A percentile compares a stretch with the other conserved stretches of the same genome.
phyloP scores from a whole-genome alignment of 192 early-diverging fungal species.

The Podila verticillata region DNA sequence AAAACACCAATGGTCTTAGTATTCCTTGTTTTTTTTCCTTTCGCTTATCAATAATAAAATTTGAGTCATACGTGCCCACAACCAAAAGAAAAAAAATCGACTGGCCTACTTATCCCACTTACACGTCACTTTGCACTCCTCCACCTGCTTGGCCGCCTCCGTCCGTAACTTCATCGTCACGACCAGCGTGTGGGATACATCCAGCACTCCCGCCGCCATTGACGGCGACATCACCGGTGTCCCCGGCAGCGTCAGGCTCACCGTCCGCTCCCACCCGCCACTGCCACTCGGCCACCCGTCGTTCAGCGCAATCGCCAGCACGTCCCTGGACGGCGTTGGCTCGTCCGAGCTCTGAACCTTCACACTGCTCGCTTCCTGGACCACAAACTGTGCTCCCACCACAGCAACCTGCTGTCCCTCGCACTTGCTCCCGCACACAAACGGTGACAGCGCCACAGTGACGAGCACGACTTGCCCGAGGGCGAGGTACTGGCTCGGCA shows the following conservation, averaged over 20 bases:
- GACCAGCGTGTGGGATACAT: neutral
- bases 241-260: neutral
- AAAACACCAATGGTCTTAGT: neutral
- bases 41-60: too few relatives aligned
- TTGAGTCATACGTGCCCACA: too few relatives aligned
- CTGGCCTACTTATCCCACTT: too few relatives aligned
- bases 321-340: neutral
- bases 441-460: neutral
- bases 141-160: neutral
- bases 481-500: too few relatives aligned
- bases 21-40: too few relatives aligned
- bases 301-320: neutral
- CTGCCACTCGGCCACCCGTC: neutral
- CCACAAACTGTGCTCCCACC: neutral
- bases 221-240: neutral
- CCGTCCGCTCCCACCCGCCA: conserved; percentile 1
- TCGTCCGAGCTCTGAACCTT: neutral
- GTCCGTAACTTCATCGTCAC: conserved; percentile 6
- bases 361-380: neutral
- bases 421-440: neutral
- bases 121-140: neutral
- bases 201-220: neutral
- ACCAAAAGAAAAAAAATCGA: too few relatives aligned
- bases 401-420: neutral
- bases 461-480: neutral